These are phyloP conservation scores for Mycena amicta DNA, from an alignment of 768 basidiomycete genomes.

Conservation along the genomic window DNA sequence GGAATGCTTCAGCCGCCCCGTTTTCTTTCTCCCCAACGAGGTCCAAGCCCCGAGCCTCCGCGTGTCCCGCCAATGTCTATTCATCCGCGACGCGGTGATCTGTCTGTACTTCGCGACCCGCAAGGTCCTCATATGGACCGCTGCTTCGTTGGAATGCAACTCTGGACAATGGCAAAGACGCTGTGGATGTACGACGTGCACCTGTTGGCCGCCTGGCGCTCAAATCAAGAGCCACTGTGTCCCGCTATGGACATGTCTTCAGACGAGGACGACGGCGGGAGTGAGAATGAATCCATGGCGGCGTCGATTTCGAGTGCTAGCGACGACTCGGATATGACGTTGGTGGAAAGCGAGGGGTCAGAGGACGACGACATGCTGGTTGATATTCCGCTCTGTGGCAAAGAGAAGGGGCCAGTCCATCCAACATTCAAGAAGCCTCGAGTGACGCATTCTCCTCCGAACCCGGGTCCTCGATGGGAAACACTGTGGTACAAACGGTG, in stretches of 20 bases:
- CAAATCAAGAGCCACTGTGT: background rate
- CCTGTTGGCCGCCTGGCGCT: constrained; percentile 28
- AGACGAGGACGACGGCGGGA: constrained; percentile 29
- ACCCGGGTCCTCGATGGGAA: constrained; percentile 38
- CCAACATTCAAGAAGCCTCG: background rate
- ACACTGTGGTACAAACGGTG: constrained; percentile 57
- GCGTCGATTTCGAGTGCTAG: constrained; percentile 35
- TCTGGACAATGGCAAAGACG: constrained; percentile 70
- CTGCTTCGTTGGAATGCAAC: constrained; percentile 54
- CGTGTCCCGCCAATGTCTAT: constrained; percentile 40
- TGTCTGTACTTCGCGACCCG: constrained; percentile 59
- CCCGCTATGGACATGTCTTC: background rate
- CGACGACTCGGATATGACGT: constrained; percentile 59
- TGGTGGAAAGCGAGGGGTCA: constrained; percentile 46
- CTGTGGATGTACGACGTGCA: constrained; percentile 67
- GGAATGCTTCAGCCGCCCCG: constrained; percentile 26
- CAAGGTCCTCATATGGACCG: constrained; percentile 60
- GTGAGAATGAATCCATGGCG: constrained; percentile 37
- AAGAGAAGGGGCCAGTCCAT: constrained; percentile 9
- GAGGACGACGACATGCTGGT: constrained; percentile 16
- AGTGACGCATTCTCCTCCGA: background rate
- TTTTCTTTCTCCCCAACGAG: constrained; percentile 18
- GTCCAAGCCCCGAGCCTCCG: constrained; percentile 23
- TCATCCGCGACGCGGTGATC: constrained; percentile 67
- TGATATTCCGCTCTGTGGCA: constrained; percentile 12